Evolutionary conservation across 176 grass and related monocot genomes (phyloP).

Genomic region (Carex kokanica): DNA sequence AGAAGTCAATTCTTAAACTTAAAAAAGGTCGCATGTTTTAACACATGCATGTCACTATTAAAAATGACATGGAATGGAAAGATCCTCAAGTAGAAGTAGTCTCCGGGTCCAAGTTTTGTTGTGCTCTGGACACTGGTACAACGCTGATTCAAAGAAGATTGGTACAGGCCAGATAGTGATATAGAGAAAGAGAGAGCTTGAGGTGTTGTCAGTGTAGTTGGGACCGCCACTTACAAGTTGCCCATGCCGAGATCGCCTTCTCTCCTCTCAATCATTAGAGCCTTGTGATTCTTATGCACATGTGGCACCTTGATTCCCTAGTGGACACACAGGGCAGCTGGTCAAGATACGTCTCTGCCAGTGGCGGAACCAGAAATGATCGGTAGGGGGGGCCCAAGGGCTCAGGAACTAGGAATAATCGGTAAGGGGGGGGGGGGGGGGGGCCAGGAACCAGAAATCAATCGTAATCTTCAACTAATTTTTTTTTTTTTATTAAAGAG

Average conservation of each 20-base stretch:
- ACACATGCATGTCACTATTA: neutral
- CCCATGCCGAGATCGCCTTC: conserved; percentile 24
- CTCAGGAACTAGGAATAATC: too few relatives aligned
- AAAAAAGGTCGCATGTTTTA: neutral
- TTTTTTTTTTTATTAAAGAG: too few relatives aligned
- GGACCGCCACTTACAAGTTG: conserved; percentile 54
- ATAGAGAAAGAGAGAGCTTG: neutral
- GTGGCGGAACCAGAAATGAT: too few relatives aligned
- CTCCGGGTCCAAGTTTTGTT: conserved; percentile 10
- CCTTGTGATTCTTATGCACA: conserved; percentile 26
- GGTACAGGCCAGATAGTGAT: neutral
- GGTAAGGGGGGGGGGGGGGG: too few relatives aligned
- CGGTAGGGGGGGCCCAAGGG: too few relatives aligned
- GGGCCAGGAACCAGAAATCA: too few relatives aligned
- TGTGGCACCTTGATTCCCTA: conserved; percentile 31
- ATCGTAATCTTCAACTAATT: too few relatives aligned
- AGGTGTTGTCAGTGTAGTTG: conserved; percentile 30
- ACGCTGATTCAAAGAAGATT: neutral
- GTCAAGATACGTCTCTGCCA: conserved; percentile 30
- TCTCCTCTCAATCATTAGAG: conserved; percentile 37
- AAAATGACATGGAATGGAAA: neutral
- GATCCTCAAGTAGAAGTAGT: neutral
- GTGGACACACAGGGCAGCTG: conserved; percentile 10
- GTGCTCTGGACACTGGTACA: neutral
- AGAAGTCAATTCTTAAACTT: neutral